Base-by-base conservation (phyloP, 305 asterid genomes). In the Andrographis paniculata region DNA sequence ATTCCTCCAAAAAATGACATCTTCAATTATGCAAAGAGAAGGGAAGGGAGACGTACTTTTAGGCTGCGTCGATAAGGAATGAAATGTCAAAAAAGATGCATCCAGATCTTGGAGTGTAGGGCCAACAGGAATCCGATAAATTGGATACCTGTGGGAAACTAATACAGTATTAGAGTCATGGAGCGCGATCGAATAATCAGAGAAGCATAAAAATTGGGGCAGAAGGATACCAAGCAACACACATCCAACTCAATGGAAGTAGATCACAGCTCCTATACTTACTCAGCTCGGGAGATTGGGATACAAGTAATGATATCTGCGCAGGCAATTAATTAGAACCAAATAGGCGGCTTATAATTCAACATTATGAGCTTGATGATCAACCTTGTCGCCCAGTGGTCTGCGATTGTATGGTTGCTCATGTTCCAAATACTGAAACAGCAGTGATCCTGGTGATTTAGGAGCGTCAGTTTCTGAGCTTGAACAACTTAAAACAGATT, bases 161-260 rank as follows among this genome's bases (percentile, higher is more conserved):
- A 42, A 53, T 30, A 49, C 60, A 53, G 45, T 9, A 24, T 27
- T 28, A 61, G 44, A 39, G 30, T 47, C 48, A 13, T 14, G 33
- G 45, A 61, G 30, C 39, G 22, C 31, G 18, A 36, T 15, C 38
- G 28, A 20, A 50, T 17, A 39, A 10, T 48, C 50, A 40, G 39
- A 50, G 50, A 42, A 7, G 51, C 23, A 21, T 45, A 42, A 53
- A 37, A 53, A 9, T n/a, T 12, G n/a, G 41, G 58, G 49, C 47
- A 33, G 10, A 11, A 59, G 52, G 72, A 50, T 66, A 91, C 98
- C 98, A 91, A 50, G 98, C 96, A 28, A 91, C 78, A 43, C 71
- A 73, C 42, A 91, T 70, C 98, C 98, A 91, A 63, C 98, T 91
- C 20, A 83, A 37, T 9, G 93, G 88, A 43, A 66, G 83, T 30